phyloP scores from a whole-genome alignment of 2,329 filamentous ascomycete species.

The Paramyrothecium roridum region DNA sequence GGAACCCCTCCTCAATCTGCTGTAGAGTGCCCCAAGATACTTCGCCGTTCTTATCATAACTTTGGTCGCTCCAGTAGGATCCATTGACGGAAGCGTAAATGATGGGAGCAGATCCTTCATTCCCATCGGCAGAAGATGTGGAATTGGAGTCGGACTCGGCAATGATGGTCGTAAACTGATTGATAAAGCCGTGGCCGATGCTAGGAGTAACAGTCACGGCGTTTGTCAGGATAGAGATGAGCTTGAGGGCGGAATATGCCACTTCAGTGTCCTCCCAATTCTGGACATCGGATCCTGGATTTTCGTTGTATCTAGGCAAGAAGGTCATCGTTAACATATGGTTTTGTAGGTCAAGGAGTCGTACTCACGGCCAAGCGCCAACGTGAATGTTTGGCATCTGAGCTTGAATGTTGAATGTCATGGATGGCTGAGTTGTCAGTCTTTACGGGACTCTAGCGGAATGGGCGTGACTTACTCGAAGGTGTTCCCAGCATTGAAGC shows the following conservation, averaged over 20 bases:
- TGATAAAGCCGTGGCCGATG: neutral
- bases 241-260: too few relatives aligned
- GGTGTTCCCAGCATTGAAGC: neutral
- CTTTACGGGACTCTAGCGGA: neutral
- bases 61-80: neutral
- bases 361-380: neutral
- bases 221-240: too few relatives aligned
- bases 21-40: neutral
- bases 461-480: neutral
- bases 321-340: too few relatives aligned
- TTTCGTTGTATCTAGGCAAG: neutral
- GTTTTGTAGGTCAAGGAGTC: too few relatives aligned
- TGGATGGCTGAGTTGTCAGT: neutral
- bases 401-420: neutral
- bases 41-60: neutral
- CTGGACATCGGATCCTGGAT: neutral
- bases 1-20: neutral
- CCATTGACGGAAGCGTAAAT: neutral
- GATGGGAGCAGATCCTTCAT: neutral
- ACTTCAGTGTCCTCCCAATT: too few relatives aligned
- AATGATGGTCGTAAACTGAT: neutral
- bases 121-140: neutral
- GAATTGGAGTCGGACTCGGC: neutral
- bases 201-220: neutral
- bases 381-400: neutral